Base-by-base conservation (phyloP, 1,139 yeast species). In the Kodamaea sp. region DNA sequence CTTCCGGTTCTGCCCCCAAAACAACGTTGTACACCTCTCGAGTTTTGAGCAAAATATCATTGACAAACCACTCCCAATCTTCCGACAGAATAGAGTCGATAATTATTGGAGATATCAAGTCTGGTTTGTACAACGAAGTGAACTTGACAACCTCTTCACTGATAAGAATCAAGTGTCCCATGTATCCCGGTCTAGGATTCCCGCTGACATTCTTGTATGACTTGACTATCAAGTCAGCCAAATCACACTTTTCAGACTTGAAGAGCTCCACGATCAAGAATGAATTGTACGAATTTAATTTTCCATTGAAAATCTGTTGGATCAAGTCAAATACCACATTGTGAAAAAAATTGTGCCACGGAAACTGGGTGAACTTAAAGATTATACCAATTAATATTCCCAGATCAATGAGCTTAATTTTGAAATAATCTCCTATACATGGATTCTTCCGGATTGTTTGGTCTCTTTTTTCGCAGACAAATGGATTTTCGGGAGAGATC, bases 111-210 rank as follows among this genome's bases (percentile, higher is more conserved):
- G 76, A 70, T 7, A 71, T 69, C 28, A 71, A 55, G 38, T 70
- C 76, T 1, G 77, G 77, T 42, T 71, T 71, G 41, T 71, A 71
- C 19, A 71, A 56, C 4, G 74, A 69, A 4, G 76, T 66, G 46
- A 71, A 71, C 46, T 71, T 70, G 22, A 70, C 76, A 22, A 71
- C 70, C 41, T 71, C 77, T 43, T 71, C 77, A 51, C 75, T 67
- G 11, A 70, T 65, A 11, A 71, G 53, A 20, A 70, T 66, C 33
- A 71, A 50, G 44, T 71, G 77, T 1, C 77, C 77, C 64, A 70
- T 62, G 41, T 69, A 70, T 0, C 76, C 77, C 0, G 76, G 75
- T 24, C 74, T 48, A 2, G 70, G 64, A 2, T 52, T 58, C 2
- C 49, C 47, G 10, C 50, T 37, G 7, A 20, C 15, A 5, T 47